Conservation (phyloP, 2,329 filamentous ascomycete species). For the Plectosphaerella plurivora region DNA sequence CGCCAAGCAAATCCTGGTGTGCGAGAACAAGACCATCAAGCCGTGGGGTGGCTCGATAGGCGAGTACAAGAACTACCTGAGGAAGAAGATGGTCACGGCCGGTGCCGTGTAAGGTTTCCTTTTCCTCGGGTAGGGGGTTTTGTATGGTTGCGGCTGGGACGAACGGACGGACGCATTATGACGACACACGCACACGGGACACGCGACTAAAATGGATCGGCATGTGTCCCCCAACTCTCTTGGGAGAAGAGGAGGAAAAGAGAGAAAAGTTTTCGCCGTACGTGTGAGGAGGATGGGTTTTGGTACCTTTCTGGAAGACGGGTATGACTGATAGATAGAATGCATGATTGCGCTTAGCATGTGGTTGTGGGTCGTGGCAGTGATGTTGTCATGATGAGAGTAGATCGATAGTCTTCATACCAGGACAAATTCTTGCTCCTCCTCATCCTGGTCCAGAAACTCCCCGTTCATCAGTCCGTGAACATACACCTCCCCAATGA, state of each 20-base stretch:
- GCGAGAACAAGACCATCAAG: constrained; percentile 93
- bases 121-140: not conserved
- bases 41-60: constrained; percentile 86
- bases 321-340: constrained; percentile 2
- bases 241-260: not conserved
- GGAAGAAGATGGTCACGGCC: constrained; percentile 94
- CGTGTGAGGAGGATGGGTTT: not conserved
- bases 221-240: no score
- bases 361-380: not conserved
- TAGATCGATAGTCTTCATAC: no score
- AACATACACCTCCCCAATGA: no score
- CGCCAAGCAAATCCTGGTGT: constrained; percentile 98
- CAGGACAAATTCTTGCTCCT: no score
- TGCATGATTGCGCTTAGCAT: not conserved
- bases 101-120: constrained; percentile 68
- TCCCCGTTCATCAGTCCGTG: no score
- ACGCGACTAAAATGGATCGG: not conserved
- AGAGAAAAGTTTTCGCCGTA: no score
- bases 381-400: no score
- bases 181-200: not conserved
- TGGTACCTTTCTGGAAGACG: not conserved
- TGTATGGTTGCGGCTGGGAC: not conserved
- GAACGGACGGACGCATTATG: not conserved
- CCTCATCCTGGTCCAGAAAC: no score
- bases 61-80: constrained; percentile 96